phyloP scores from a whole-genome alignment of 106 monocot genomes.

The Iris macrosiphon region DNA sequence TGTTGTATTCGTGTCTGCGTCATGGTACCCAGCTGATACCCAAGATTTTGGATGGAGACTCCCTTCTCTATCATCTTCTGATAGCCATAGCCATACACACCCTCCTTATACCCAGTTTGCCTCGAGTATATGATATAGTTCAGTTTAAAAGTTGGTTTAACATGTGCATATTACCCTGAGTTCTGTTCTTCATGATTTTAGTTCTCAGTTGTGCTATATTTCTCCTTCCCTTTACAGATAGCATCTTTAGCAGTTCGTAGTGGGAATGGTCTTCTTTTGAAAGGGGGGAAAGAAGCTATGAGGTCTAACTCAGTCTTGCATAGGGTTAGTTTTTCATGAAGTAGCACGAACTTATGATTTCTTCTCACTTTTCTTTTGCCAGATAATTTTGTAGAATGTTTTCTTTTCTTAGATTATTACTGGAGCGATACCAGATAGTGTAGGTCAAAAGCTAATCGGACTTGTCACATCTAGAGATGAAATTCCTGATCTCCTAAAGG shows the following conservation, averaged over 20 bases:
- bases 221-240: conserved; percentile 45
- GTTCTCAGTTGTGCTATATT: conserved; percentile 1
- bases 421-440: conserved; percentile 54
- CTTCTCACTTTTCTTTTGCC: neutral
- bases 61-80: too few relatives aligned
- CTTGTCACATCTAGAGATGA: conserved; percentile 93
- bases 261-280: conserved; percentile 96
- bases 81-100: too few relatives aligned
- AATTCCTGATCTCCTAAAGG: conserved; percentile 92
- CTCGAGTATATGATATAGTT: too few relatives aligned
- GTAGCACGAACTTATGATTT: too few relatives aligned
- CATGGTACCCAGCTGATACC: too few relatives aligned
- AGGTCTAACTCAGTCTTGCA: conserved; percentile 90
- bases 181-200: neutral
- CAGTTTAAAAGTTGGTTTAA: too few relatives aligned
- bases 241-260: conserved; percentile 92
- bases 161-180: too few relatives aligned
- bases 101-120: too few relatives aligned
- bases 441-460: conserved; percentile 75
- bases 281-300: conserved; percentile 97
- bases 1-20: too few relatives aligned
- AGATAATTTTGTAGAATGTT: neutral
- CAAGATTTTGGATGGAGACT: too few relatives aligned
- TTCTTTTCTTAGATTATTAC: conserved; percentile 56
- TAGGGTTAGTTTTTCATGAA: conserved; percentile 49